Percentiles rank a stretch among this genome's conserved stretches.
These are phyloP conservation scores for Shiraia bambusicola DNA, from an alignment of 2,329 filamentous ascomycete genomes.

Conservation along the genomic window DNA sequence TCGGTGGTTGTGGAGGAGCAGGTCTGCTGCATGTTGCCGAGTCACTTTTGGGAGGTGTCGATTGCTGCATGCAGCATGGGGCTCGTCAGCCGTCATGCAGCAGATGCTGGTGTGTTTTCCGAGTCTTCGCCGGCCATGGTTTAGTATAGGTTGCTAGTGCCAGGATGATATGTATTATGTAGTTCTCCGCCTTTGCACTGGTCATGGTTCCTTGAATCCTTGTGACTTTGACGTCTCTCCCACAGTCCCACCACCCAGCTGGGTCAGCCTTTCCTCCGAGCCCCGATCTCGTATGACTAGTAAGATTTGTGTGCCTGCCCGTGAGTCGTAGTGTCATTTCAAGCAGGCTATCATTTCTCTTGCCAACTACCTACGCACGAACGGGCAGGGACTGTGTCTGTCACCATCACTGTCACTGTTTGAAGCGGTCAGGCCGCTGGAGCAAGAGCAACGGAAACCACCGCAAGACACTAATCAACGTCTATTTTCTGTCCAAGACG, in stretches of 20 bases:
- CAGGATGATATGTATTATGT: too few relatives aligned
- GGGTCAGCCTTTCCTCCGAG: conserved; percentile 16
- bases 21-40: conserved; percentile 8
- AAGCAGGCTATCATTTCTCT: conserved; percentile 1
- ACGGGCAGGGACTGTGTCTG: background rate
- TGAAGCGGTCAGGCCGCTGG: conserved; percentile 12
- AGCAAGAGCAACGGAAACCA: conserved; percentile 9
- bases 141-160: conserved; percentile 1
- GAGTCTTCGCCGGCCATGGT: conserved; percentile 22
- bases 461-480: conserved; percentile 17
- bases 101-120: conserved; percentile 12
- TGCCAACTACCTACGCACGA: conserved; percentile 1
- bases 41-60: conserved; percentile 11
- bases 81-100: conserved; percentile 1
- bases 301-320: conserved; percentile 1
- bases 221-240: conserved; percentile 7
- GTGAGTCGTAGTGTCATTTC: background rate
- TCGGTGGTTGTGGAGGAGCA: too few relatives aligned
- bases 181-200: too few relatives aligned
- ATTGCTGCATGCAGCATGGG: conserved; percentile 3
- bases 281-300: conserved; percentile 8
- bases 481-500: too few relatives aligned
- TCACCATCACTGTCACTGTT: conserved; percentile 1
- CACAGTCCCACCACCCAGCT: conserved; percentile 1
- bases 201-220: background rate